These are phyloP conservation scores for Malus asiatica DNA, from an alignment of 306 rosid genomes.

Conservation along the genomic window DNA sequence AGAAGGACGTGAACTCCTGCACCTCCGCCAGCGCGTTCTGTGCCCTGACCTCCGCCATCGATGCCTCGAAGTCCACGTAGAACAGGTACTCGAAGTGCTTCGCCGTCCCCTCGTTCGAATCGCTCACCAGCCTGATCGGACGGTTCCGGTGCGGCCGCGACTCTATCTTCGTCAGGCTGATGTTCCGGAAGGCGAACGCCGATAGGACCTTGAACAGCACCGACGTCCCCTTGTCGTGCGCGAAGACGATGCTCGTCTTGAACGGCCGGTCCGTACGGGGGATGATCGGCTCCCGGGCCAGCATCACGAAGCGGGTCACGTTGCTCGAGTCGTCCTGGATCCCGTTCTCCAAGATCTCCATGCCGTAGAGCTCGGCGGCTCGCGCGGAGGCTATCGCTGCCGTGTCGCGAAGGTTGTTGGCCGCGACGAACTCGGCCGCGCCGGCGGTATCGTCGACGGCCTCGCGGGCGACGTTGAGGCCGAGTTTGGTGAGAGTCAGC, in stretches of 20 bases:
- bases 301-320: constrained; percentile 90
- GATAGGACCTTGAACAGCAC: constrained; percentile 88
- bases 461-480: constrained; percentile 80
- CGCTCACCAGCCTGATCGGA: constrained; percentile 78
- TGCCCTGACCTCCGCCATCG: constrained; percentile 90
- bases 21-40: constrained; percentile 94
- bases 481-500: constrained; percentile 62
- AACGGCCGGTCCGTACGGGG: constrained; percentile 86
- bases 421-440: constrained; percentile 71
- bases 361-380: constrained; percentile 78
- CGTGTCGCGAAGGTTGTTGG: constrained; percentile 62
- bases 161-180: constrained; percentile 89
- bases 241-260: constrained; percentile 92
- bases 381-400: constrained; percentile 88
- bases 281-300: constrained; percentile 86
- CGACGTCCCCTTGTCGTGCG: constrained; percentile 87
- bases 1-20: constrained; percentile 92
- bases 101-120: constrained; percentile 87
- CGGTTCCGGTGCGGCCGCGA: constrained; percentile 88
- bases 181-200: constrained; percentile 85
- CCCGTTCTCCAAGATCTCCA: constrained; percentile 64
- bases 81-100: constrained; percentile 91
- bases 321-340: constrained; percentile 91
- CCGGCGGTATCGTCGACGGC: constrained; percentile 98
- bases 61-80: constrained; percentile 90